These are phyloP conservation scores for Pelagophyceae sp. DNA, from an alignment of 352 stramenopile species.

Conservation along the genomic window DNA sequence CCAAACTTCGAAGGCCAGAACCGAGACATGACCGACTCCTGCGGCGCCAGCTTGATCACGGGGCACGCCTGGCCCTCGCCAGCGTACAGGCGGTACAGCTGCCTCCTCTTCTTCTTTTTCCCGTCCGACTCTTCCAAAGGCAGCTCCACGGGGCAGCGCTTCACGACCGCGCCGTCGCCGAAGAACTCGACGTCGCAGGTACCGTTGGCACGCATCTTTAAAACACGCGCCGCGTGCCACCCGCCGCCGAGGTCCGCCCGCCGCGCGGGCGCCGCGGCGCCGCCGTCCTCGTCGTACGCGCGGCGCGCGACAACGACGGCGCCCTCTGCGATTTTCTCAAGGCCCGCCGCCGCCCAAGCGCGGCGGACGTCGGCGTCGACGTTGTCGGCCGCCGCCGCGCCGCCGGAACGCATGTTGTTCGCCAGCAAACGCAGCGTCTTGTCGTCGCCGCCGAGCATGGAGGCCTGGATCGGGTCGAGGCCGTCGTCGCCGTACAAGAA, in stretches of 20 bases:
- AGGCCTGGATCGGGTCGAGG: constrained; percentile 29
- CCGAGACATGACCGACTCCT: constrained; percentile 70
- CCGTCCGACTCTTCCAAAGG: too few relatives aligned
- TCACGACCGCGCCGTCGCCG: not conserved
- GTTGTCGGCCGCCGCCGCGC: too few relatives aligned
- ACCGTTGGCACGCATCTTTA: constrained; percentile 14
- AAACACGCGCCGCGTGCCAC: constrained; percentile 25
- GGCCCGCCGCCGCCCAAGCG: too few relatives aligned
- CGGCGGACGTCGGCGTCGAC: too few relatives aligned
- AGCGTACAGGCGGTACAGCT: not conserved
- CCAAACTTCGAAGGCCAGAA: constrained; percentile 69
- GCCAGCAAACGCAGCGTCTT: constrained; percentile 24
- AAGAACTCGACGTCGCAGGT: not conserved
- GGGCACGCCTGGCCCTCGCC: not conserved
- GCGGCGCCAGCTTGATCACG: constrained; percentile 55
- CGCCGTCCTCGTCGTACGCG: not conserved
- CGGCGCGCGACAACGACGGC: constrained; percentile 53
- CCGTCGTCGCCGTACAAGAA: constrained; percentile 94
- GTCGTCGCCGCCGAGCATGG: constrained; percentile 15
- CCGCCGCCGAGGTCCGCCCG: not conserved
- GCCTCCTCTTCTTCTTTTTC: too few relatives aligned
- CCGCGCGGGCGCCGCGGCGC: too few relatives aligned
- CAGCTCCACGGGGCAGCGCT: too few relatives aligned
- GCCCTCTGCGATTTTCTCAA: too few relatives aligned
- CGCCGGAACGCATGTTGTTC: not conserved